phyloP scores from a whole-genome alignment of 495 filamentous ascomycete species.

The Aspergillus indologenus region DNA sequence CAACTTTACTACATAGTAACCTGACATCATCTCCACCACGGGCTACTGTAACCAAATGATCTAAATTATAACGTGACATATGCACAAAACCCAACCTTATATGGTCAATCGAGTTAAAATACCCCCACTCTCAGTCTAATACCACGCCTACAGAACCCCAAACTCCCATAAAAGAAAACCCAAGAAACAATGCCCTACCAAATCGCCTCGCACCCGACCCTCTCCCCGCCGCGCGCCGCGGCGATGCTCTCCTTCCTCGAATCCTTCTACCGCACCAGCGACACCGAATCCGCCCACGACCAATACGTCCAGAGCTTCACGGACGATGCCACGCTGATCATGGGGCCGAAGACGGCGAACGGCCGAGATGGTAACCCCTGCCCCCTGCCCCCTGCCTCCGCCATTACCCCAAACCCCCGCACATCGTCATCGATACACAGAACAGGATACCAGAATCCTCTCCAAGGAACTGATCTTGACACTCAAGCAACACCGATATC shows the following conservation, averaged over 20 bases:
- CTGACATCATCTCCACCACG: slow-evolving; percentile 7
- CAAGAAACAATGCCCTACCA: slow-evolving; percentile 36
- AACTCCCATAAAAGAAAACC: slow-evolving; percentile 1
- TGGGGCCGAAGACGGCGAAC: slow-evolving; percentile 50
- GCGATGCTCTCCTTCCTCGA: slow-evolving; percentile 50
- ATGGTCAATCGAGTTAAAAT: too few species aligned
- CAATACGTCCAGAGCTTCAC: slow-evolving; percentile 56
- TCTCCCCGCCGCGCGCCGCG: slow-evolving; percentile 29
- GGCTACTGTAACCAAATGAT: neutral
- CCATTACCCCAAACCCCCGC: neutral
- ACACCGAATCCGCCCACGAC: slow-evolving; percentile 54
- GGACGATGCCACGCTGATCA: slow-evolving; percentile 52
- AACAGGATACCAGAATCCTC: too few species aligned
- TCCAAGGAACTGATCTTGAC: too few species aligned
- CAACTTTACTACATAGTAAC: neutral
- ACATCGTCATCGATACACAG: too few species aligned
- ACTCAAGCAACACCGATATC: too few species aligned
- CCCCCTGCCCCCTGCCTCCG: too few species aligned
- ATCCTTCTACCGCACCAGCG: slow-evolving; percentile 56
- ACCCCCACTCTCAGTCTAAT: too few species aligned
- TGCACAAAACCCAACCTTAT: too few species aligned
- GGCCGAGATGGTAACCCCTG: slow-evolving; percentile 53
- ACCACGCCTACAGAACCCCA: neutral
- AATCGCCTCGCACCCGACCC: slow-evolving; percentile 31
- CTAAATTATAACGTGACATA: too few species aligned